A percentile compares a stretch with the other conserved stretches of the same genome.
Evolutionary conservation across 306 rosid species (phyloP).

Genomic region (Castanopsis chinensis): DNA sequence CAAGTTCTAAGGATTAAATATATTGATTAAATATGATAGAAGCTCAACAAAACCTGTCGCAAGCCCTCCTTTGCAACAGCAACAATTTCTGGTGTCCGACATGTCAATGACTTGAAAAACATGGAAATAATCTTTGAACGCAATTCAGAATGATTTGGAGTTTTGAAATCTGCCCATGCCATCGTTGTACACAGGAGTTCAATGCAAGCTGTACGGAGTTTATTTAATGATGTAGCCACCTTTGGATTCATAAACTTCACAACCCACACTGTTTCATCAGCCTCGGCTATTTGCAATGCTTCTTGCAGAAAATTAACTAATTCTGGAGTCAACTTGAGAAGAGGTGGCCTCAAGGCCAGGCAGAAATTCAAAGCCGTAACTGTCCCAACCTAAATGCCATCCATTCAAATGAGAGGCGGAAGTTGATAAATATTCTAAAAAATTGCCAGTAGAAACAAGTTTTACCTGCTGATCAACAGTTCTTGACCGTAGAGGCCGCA

Average conservation of each 20-base stretch:
- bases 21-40: slow-evolving; percentile 15
- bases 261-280: slow-evolving; percentile 91
- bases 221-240: slow-evolving; percentile 83
- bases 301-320: slow-evolving; percentile 94
- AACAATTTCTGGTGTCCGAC: slow-evolving; percentile 95
- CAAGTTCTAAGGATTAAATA: slow-evolving; percentile 14
- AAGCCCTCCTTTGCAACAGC: slow-evolving; percentile 99
- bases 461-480: slow-evolving; percentile 95
- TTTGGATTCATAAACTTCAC: slow-evolving; percentile 92
- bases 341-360: slow-evolving; percentile 97
- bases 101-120: slow-evolving; percentile 96
- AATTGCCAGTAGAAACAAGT: slow-evolving; percentile 19
- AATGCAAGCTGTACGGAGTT: slow-evolving; percentile 94
- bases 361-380: slow-evolving; percentile 95
- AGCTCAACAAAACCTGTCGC: slow-evolving; percentile 66
- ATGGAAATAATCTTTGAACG: slow-evolving; percentile 95
- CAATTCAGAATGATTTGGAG: slow-evolving; percentile 88
- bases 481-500: slow-evolving; percentile 78
- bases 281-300: slow-evolving; percentile 95
- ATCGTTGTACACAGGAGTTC: slow-evolving; percentile 95
- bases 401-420: slow-evolving; percentile 28
- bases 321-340: slow-evolving; percentile 94
- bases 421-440: slow-evolving; percentile 20
- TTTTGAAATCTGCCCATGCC: slow-evolving; percentile 99
- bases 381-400: slow-evolving; percentile 77